Evolutionary conservation across 345 rosid species (phyloP).

Genomic region (Iberis pinnata): DNA sequence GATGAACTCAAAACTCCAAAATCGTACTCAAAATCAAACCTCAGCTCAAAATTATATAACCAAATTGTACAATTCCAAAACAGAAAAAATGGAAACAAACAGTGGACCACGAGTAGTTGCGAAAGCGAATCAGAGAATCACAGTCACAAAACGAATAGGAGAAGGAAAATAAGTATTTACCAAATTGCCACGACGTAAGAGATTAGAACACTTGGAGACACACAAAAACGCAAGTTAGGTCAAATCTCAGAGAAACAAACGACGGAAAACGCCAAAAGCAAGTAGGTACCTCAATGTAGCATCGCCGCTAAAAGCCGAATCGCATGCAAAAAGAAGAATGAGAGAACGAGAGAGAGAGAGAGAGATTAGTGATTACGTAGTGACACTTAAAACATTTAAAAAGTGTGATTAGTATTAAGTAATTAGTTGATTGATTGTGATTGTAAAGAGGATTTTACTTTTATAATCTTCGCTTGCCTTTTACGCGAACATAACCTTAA

Average conservation of each 20-base stretch:
- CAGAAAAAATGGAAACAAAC: background rate
- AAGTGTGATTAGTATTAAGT: too few relatives aligned
- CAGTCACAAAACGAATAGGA: background rate
- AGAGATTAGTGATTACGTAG: too few relatives aligned
- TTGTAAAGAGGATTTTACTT: too few relatives aligned
- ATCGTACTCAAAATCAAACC: too few relatives aligned
- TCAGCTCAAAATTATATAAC: too few relatives aligned
- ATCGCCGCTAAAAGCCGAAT: conserved; percentile 11
- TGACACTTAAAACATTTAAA: too few relatives aligned
- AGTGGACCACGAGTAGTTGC: background rate
- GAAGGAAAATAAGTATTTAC: too few relatives aligned
- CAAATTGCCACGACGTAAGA: conserved; percentile 1
- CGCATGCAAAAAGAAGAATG: conserved; percentile 15
- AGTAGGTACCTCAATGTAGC: conserved; percentile 29
- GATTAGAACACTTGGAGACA: conserved; percentile 4
- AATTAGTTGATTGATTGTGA: too few relatives aligned
- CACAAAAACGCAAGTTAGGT: background rate
- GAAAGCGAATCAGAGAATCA: conserved; percentile 17
- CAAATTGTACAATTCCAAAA: too few relatives aligned
- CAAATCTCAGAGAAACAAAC: conserved; percentile 2
- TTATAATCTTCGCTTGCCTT: too few relatives aligned
- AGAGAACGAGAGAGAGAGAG: background rate
- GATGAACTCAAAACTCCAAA: too few relatives aligned
- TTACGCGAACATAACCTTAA: too few relatives aligned
- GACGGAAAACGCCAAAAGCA: conserved; percentile 13